phyloP scores from a whole-genome alignment of 306 rosid genomes.

The Trifolium fragiferum region DNA sequence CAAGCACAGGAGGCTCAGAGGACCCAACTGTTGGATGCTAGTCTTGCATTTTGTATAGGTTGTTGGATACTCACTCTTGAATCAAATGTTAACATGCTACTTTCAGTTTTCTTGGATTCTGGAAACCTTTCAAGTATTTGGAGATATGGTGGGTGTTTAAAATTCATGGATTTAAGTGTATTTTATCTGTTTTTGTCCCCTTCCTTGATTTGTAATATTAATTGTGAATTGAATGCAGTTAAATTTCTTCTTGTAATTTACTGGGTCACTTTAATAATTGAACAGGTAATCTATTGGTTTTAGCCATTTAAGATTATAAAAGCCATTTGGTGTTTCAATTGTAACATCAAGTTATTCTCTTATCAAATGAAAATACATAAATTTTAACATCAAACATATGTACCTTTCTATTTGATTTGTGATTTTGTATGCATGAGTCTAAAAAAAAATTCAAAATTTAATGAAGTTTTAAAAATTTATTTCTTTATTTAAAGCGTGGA shows the following conservation, averaged over 20 bases:
- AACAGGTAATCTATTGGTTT: conserved; percentile 33
- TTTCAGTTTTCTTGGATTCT: conserved; percentile 13
- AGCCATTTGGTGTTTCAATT: not conserved
- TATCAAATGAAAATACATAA: too few species aligned
- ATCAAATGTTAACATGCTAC: conserved; percentile 9
- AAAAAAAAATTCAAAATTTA: not conserved
- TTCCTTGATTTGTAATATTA: not conserved
- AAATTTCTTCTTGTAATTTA: conserved; percentile 32
- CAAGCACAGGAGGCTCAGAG: conserved; percentile 26
- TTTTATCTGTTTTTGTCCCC: not conserved
- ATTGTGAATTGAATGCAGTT: conserved; percentile 24
- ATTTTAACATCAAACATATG: not conserved
- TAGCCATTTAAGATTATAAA: conserved; percentile 29
- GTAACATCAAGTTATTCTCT: not conserved
- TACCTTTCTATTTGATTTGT: not conserved
- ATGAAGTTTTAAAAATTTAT: not conserved
- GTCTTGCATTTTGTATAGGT: conserved; percentile 4
- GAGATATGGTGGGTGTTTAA: not conserved
- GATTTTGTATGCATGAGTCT: not conserved
- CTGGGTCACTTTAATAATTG: not conserved
- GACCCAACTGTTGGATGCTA: not conserved
- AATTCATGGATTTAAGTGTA: conserved; percentile 13
- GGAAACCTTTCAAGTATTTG: conserved; percentile 24
- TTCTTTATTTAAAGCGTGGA: not conserved
- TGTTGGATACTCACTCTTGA: conserved; percentile 1